Base-by-base conservation (phyloP, 108 stramenopile species). In the Cyclostephanos tholiformis region DNA sequence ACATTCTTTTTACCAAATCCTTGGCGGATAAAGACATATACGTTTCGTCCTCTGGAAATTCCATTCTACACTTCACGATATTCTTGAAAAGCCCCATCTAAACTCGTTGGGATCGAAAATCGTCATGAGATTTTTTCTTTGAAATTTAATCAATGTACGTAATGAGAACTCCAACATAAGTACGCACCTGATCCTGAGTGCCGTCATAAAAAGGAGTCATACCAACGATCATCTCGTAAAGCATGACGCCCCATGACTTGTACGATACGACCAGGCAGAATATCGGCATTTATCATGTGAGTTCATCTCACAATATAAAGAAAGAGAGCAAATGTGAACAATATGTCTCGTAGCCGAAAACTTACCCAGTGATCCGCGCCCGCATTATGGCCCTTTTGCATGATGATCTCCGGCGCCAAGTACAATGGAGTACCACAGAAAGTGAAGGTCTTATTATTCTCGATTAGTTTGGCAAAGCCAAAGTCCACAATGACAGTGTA, bases 351-450 rank as follows among this genome's bases (percentile, higher is more conserved):
- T 46, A 14, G 16, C 9, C 16, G 16, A 46, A 57, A 55, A 30
- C 67, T 69, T 25, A 76, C 75, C 75, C 99, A 99, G 73, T 94
- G 96, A 86, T 99, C 99, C 8, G 97, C 98, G 53, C 89, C 96
- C 81, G 97, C 93, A 74, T 96, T 94, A 84, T 99, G 98, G 19
- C 98, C 98, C 69, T 89, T 90, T 44, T 95, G 87, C 82, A 88
- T 79, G 72, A 95, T 98, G 41, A 98, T 97, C 73, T 99, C 98
- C 11, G 97, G 98, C 19, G 98, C 96, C 30, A 98, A 79, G 76
- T 98, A 98, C 65, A 96, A 94, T 1, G 97, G 98, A 16, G 98
- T 98, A 53, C 98, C 98, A 69, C 96, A 96, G 25, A 98, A 82
- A 5, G 98, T 98, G 65, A 86, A 96, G 12, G 96, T 97, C 76